phyloP scores from a whole-genome alignment of 805 yeast species.

The Lipomyces starkeyi region DNA sequence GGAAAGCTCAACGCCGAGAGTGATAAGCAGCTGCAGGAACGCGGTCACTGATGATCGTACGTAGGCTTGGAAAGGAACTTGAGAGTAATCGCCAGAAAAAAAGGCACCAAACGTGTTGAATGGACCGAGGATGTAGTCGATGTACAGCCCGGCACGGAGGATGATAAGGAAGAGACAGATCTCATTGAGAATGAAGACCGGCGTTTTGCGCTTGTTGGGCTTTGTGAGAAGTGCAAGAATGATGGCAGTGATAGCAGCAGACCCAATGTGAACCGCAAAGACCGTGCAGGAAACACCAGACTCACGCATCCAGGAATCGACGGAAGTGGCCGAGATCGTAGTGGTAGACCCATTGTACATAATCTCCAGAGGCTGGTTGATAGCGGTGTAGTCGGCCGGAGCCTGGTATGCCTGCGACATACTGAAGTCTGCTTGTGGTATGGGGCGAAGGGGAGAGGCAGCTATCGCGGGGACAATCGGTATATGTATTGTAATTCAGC shows the following conservation, averaged over 20 bases:
- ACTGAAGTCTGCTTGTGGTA: neutral
- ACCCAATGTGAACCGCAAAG: conserved; percentile 37
- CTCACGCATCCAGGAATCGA: conserved; percentile 25
- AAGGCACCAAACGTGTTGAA: conserved; percentile 55
- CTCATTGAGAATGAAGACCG: conserved; percentile 77
- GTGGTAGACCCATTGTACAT: conserved; percentile 15
- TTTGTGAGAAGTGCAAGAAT: conserved; percentile 52
- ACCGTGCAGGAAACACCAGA: conserved; percentile 20
- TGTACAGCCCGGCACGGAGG: conserved; percentile 65
- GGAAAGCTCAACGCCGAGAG: conserved; percentile 66
- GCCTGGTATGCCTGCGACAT: neutral
- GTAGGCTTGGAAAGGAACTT: conserved; percentile 49
- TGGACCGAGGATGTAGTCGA: conserved; percentile 60
- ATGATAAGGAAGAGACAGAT: conserved; percentile 60
- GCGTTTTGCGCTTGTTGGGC: conserved; percentile 57
- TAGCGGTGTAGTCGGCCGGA: conserved; percentile 20
- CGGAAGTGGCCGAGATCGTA: conserved; percentile 11
- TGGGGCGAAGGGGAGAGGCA: neutral
- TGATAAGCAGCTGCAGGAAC: conserved; percentile 63
- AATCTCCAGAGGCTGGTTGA: conserved; percentile 27
- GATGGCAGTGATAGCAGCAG: conserved; percentile 33
- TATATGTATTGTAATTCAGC: neutral
- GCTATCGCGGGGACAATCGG: neutral
- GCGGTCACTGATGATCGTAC: conserved; percentile 66
- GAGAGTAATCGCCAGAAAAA: conserved; percentile 55